Percentiles rank a stretch among this genome's conserved stretches.
These are phyloP conservation scores for Candida chauliodis DNA, from an alignment of 805 yeast genomes.

Conservation along the genomic window DNA sequence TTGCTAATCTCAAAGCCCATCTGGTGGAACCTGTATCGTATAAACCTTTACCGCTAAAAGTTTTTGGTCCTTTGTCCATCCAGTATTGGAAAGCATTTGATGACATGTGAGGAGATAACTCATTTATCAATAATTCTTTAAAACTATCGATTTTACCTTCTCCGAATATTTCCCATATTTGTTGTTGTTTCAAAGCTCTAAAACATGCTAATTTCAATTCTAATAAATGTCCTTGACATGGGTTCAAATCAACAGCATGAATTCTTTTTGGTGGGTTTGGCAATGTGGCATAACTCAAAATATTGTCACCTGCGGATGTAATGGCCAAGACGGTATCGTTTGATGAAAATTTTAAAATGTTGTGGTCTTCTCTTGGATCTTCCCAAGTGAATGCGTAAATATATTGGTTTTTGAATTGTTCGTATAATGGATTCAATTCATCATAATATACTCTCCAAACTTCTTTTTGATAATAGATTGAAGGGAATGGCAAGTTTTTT, in stretches of 20 bases:
- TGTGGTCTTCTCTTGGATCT: constrained; percentile 78
- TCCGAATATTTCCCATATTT: constrained; percentile 76
- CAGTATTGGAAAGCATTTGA: constrained; percentile 81
- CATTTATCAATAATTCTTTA: constrained; percentile 40
- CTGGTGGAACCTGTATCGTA: constrained; percentile 82
- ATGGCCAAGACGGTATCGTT: constrained; percentile 77
- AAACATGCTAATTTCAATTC: constrained; percentile 76
- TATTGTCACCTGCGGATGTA: constrained; percentile 84
- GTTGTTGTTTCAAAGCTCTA: constrained; percentile 51
- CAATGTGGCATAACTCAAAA: constrained; percentile 67
- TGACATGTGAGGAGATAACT: constrained; percentile 67
- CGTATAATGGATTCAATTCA: constrained; percentile 62
- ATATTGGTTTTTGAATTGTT: constrained; percentile 73
- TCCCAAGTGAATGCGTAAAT: constrained; percentile 91
- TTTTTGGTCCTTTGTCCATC: constrained; percentile 57
- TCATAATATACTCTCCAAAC: constrained; percentile 79
- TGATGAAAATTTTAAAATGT: constrained; percentile 55
- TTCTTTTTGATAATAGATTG: constrained; percentile 73
- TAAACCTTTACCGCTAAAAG: constrained; percentile 64
- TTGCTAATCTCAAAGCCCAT: constrained; percentile 77
- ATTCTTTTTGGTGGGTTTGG: constrained; percentile 72
- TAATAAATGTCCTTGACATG: constrained; percentile 75
- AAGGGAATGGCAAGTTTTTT: constrained; percentile 73
- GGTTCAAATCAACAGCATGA: constrained; percentile 84
- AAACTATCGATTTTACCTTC: constrained; percentile 60